A percentile compares a stretch with the other conserved stretches of the same genome.
Evolutionary conservation across 2,329 filamentous ascomycete genomes (phyloP).

Genomic region (Malbranchea cinnamomea): DNA sequence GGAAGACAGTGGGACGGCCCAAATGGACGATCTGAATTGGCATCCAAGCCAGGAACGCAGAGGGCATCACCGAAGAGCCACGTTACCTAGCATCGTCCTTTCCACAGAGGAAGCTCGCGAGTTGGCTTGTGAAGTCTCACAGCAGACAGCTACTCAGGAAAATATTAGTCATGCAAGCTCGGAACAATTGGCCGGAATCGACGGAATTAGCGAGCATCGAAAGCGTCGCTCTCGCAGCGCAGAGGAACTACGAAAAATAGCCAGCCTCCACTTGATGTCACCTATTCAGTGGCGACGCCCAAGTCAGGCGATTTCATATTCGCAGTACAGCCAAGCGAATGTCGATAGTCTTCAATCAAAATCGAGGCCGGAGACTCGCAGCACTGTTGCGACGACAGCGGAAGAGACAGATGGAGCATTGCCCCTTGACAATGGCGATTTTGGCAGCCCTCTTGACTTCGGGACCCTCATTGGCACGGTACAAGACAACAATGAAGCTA

Average conservation of each 20-base stretch:
- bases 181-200: background rate
- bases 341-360: background rate
- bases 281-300: conserved; percentile 28
- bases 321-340: too few species aligned
- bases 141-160: too few species aligned
- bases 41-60: conserved; percentile 3
- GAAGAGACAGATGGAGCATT: conserved; percentile 1
- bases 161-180: too few species aligned
- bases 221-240: conserved; percentile 31
- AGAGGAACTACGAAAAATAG: conserved; percentile 23
- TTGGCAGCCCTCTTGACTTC: conserved; percentile 18
- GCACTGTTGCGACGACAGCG: too few species aligned
- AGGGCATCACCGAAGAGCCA: conserved; percentile 24
- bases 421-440: background rate
- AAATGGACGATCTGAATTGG: too few species aligned
- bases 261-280: conserved; percentile 22
- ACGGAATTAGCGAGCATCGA: conserved; percentile 8
- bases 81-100: conserved; percentile 30
- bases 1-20: too few species aligned
- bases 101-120: conserved; percentile 24
- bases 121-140: conserved; percentile 9
- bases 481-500: conserved; percentile 25
- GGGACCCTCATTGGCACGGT: conserved; percentile 25
- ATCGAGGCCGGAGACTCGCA: conserved; percentile 2
- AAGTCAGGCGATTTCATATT: conserved; percentile 25